Evolutionary conservation across 2,329 filamentous ascomycete species (phyloP).

Genomic region (Mycosphaerelloides madeirae): DNA sequence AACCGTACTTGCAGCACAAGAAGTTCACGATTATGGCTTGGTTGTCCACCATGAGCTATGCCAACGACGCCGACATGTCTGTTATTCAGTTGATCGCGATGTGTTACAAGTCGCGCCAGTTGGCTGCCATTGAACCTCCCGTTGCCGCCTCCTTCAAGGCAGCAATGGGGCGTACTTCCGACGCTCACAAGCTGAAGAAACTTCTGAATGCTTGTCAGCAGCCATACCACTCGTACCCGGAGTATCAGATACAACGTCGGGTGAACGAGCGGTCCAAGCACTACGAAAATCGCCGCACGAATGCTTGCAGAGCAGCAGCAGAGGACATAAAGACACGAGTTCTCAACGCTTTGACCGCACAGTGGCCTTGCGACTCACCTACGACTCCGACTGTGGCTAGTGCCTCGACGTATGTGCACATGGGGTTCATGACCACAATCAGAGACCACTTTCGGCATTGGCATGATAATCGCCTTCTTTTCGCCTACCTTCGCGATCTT

Average conservation of each 20-base stretch:
- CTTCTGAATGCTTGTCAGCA: conserved; percentile 32
- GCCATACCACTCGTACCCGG: conserved; percentile 28
- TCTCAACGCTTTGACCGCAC: conserved; percentile 1
- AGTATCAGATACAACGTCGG: conserved; percentile 20
- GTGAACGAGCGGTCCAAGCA: conserved; percentile 30
- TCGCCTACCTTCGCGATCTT: conserved; percentile 10
- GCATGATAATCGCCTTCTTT: conserved; percentile 17
- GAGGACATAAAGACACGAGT: neutral
- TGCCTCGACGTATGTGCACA: conserved; percentile 13
- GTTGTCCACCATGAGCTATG: conserved; percentile 42
- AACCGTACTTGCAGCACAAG: neutral
- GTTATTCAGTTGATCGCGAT: conserved; percentile 40
- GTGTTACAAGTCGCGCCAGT: conserved; percentile 29
- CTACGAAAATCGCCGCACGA: conserved; percentile 12
- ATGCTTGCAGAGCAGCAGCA: conserved; percentile 3
- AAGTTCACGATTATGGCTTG: conserved; percentile 20
- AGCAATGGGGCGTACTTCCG: neutral
- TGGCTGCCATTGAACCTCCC: neutral
- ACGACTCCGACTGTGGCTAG: neutral
- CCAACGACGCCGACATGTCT: conserved; percentile 35
- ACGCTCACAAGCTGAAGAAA: conserved; percentile 24
- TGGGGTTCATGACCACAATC: conserved; percentile 9
- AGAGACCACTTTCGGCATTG: conserved; percentile 12
- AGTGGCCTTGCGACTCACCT: conserved; percentile 17
- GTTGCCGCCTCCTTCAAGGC: neutral